Base-by-base conservation (phyloP, 2,329 filamentous ascomycete species). In the Nemania sp. region DNA sequence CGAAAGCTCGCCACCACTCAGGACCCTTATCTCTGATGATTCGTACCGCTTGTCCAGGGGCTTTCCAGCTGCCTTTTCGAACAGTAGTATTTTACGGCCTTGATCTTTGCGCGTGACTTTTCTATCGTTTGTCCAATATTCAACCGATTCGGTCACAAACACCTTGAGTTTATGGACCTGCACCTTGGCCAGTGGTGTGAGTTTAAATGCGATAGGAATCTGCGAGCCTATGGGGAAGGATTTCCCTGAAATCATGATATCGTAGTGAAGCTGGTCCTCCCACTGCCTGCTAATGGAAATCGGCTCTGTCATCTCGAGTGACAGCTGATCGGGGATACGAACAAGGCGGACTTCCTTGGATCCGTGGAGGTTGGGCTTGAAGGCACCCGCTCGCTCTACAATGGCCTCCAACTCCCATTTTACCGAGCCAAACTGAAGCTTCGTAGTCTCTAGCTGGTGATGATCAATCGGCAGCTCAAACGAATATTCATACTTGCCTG, bases 201-300 rank as follows among this genome's bases (percentile, higher is more conserved):
- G 81, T 75, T 96, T 97, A 80, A 97, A 96, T 1, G 92, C 92
- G 60, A 97, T 95, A 1, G 93, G 93, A 15, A 97, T 91, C 69
- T 90, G 90, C 40, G 90, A 85, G 15, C 93, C 93, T 18, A 97
- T 84, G 0, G 93, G 91, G 62, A 97, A 97, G 0, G 92, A 96
- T 81, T 97, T 97, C 56, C 93, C 93, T 1, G 92, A 97, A 56
- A 97, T 96, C 73, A 97, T 89, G 68, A 97, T 97, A 70, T 97
- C 93, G 77, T 97, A 97, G 71, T 96, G 92, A 34, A 97, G 80
- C 71, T 97, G 93, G 68, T 97, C 92, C 73, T 97, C 93, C 93
- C 93, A 97, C 64, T 91, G 92, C 18, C 93, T 83, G 65, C 90
- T 94, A 71, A 97, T 97, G 11, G 92, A 94, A 69, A 97, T 97